These are phyloP conservation scores for Stachybotrys elegans DNA, from an alignment of 2,329 filamentous ascomycete genomes.

Conservation along the genomic window DNA sequence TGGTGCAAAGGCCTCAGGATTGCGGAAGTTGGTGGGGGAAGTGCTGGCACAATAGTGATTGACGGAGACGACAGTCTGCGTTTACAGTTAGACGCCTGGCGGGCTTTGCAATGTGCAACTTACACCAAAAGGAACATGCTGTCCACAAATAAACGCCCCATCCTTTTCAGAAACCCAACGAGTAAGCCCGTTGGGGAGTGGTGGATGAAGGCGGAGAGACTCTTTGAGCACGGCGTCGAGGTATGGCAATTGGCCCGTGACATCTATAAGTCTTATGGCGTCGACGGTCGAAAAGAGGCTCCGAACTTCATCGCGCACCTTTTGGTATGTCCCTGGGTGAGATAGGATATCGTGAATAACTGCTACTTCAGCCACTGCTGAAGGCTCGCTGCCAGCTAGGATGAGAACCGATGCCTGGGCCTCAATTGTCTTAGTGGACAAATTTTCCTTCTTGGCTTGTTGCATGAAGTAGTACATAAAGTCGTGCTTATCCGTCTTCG, in stretches of 20 bases:
- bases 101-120: background rate
- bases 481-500: background rate
- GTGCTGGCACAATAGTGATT: background rate
- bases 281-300: background rate
- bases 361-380: background rate
- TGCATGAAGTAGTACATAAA: background rate
- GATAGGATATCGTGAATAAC: background rate
- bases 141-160: background rate
- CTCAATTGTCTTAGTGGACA: background rate
- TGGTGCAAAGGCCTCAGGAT: background rate
- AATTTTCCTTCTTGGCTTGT: background rate
- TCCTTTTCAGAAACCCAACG: background rate
- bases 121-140: background rate
- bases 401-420: background rate
- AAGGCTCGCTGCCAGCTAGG: background rate
- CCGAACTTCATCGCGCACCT: background rate
- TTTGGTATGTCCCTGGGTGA: background rate
- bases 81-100: background rate
- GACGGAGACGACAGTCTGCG: background rate
- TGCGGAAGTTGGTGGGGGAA: background rate
- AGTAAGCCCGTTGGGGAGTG: background rate
- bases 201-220: background rate
- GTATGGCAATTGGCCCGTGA: background rate
- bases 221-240: background rate
- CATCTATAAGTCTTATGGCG: background rate